These are phyloP conservation scores for Amorphotheca resinae DNA, from an alignment of 495 filamentous ascomycete species.

Conservation along the genomic window DNA sequence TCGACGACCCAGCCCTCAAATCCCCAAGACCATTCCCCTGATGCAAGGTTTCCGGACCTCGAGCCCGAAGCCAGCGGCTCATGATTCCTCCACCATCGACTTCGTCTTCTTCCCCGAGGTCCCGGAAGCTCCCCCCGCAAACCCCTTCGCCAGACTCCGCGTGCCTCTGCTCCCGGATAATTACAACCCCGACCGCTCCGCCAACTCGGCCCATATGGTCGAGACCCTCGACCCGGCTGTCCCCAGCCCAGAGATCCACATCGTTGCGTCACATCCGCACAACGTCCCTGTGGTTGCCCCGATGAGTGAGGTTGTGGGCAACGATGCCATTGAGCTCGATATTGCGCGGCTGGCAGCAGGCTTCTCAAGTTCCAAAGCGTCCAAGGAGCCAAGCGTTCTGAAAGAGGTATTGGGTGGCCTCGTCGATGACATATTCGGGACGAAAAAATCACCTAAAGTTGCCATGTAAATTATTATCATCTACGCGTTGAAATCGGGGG, in stretches of 20 bases:
- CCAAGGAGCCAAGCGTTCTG: conserved; percentile 13
- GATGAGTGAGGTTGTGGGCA: conserved; percentile 20
- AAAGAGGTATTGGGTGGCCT: conserved; percentile 18
- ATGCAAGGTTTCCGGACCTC: conserved; percentile 22
- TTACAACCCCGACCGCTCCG: conserved; percentile 19
- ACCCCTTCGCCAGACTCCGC: conserved; percentile 20
- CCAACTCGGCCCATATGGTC: conserved; percentile 8
- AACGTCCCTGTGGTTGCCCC: conserved; percentile 5
- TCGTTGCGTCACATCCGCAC: conserved; percentile 18
- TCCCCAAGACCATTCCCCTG: conserved; percentile 11
- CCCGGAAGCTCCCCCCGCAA: conserved; percentile 7
- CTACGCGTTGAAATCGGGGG: too few species aligned
- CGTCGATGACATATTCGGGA: conserved; percentile 20
- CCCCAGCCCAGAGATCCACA: conserved; percentile 13
- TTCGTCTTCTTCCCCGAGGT: conserved; percentile 17
- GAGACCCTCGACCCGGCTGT: conserved; percentile 17
- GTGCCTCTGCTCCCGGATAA: conserved; percentile 23
- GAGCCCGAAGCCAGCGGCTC: conserved; percentile 10
- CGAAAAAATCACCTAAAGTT: conserved; percentile 13
- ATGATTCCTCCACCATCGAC: conserved; percentile 19
- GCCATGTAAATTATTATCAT: conserved; percentile 7
- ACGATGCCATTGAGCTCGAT: conserved; percentile 19
- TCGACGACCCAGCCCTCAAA: conserved; percentile 5
- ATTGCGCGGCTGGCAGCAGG: conserved; percentile 9
- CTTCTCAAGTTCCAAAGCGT: conserved; percentile 3